These are phyloP conservation scores for Penicillium carneum DNA, from an alignment of 2,329 filamentous ascomycete genomes.

Conservation along the genomic window DNA sequence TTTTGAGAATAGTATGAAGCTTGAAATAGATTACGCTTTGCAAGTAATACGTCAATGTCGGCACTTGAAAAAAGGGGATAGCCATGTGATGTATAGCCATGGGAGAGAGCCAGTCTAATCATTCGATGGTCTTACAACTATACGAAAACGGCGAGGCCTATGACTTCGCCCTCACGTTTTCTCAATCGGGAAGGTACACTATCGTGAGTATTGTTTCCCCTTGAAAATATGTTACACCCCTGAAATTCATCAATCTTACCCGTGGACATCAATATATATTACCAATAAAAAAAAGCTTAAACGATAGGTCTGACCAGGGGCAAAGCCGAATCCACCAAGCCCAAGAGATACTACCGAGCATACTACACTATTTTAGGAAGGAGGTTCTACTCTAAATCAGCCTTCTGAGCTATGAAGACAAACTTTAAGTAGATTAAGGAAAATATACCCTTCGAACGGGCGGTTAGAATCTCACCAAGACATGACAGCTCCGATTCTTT, in stretches of 20 bases:
- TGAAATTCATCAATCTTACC: background rate
- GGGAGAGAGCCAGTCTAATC: background rate
- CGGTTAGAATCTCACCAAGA: background rate
- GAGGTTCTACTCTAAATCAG: slow-evolving; percentile 13
- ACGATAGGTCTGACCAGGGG: background rate
- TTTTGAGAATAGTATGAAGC: background rate
- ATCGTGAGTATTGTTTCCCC: background rate
- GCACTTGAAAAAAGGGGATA: background rate
- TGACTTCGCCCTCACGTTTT: background rate
- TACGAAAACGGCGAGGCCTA: background rate
- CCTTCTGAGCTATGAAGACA: background rate
- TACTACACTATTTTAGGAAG: background rate
- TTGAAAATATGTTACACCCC: background rate
- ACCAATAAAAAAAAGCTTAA: background rate
- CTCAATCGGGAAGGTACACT: background rate
- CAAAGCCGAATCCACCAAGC: background rate
- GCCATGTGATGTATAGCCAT: background rate
- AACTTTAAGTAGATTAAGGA: slow-evolving; percentile 14
- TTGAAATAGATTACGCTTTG: background rate
- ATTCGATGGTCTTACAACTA: background rate
- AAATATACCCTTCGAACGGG: slow-evolving; percentile 7
- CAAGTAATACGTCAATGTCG: background rate
- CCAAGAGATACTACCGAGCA: background rate
- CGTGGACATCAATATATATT: background rate
- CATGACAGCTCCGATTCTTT: slow-evolving; percentile 11